phyloP scores from a whole-genome alignment of 164 flowering plant species.

The Buxus sempervirens region DNA sequence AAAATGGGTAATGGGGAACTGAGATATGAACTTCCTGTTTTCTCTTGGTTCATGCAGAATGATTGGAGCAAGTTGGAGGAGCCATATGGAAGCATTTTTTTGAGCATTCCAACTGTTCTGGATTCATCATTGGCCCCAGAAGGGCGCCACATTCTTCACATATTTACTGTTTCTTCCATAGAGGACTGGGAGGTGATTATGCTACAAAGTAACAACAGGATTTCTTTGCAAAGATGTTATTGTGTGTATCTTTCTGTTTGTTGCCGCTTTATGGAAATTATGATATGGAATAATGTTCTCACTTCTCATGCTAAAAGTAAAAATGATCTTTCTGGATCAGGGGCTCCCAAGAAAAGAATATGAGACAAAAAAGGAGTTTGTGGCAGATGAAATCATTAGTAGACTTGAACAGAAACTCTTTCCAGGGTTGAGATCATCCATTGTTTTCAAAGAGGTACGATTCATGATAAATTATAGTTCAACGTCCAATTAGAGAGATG shows the following conservation, averaged over 20 bases:
- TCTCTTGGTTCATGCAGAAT: constrained; percentile 36
- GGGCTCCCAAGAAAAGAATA: constrained; percentile 73
- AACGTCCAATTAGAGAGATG: neutral
- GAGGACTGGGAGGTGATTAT: constrained; percentile 88
- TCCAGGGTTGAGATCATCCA: constrained; percentile 77
- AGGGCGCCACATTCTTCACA: constrained; percentile 87
- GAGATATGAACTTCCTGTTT: neutral
- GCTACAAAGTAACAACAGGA: too few relatives aligned
- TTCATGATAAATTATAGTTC: neutral
- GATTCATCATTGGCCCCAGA: constrained; percentile 90
- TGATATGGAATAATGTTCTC: neutral
- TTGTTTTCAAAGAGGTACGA: constrained; percentile 81
- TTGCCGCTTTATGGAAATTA: neutral
- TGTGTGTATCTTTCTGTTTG: neutral
- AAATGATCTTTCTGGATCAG: constrained; percentile 32
- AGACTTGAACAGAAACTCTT: constrained; percentile 89
- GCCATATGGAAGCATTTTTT: constrained; percentile 92
- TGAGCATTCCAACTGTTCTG: constrained; percentile 95
- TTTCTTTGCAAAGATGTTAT: neutral
- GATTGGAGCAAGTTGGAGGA: constrained; percentile 72
- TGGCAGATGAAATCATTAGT: constrained; percentile 77
- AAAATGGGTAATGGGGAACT: neutral
- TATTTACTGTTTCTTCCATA: constrained; percentile 81
- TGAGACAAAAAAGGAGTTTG: constrained; percentile 72
- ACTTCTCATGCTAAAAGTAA: neutral